Evolutionary conservation across 768 basidiomycete species (phyloP), one percentile per base, ranked within the genome.

Genomic region (Tylopilus cervinicoccineus): DNA sequence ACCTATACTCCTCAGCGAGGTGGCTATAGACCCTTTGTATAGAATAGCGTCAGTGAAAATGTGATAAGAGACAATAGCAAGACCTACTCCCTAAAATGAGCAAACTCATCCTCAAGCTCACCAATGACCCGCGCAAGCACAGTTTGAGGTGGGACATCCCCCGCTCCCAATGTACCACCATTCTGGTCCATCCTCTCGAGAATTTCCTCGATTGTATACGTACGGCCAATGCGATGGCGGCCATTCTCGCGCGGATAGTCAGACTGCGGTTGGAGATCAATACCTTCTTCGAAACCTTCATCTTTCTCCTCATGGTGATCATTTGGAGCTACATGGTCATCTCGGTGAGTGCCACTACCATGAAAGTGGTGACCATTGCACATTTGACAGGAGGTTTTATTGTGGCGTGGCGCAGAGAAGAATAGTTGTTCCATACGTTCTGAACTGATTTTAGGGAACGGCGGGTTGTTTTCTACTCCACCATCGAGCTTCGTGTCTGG

Each of bases 41-140:
- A 16, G 28, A 32, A 47, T 2, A 6, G 2, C 16, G 29, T 67
- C 23, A 65, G 55, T 3, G 4, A 11, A 34, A 45, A n/a, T 1
- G n/a, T 11, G 6, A 32, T 17, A 38, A 11, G 19, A 24, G n/a
- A 16, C 6, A 19, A 22, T 13, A 10, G 5, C 13, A 16, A 34
- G 36, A 72, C 83, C 24, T 55, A 97, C 96, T 86, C 83, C 70
- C 92, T 96, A 66, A 94, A 95, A 69, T 93, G 91, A 29, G 80
- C 81, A 61, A 97, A 98, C 62, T 99, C 95, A 52, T 93, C 93
- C 63, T 98, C 95, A 8, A 99, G 73, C 67, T 95, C 92, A 51
- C 86, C 66, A 26, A 97, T 71, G 11, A 96, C 91, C 4, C 88
- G 75, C 24, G 83, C 77, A 4, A 96, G 77, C 12, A 95, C 81